Conservation (phyloP, 352 stramenopile species). For the Phytophthora hibernalis region DNA sequence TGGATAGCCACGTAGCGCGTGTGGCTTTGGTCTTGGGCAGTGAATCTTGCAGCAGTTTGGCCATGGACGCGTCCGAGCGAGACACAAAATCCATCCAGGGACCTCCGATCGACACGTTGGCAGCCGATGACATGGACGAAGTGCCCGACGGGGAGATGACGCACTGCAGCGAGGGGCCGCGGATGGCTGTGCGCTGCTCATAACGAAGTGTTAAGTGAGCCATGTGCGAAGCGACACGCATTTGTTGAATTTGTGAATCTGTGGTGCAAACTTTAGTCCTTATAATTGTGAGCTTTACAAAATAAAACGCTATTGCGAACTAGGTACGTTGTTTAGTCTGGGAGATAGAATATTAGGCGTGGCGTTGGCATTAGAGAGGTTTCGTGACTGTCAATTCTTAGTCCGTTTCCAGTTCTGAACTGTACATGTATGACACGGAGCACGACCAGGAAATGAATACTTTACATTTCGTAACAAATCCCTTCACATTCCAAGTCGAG, state of each 20-base stretch:
- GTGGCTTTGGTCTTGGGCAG: constrained; percentile 44
- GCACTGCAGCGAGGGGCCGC: constrained; percentile 1
- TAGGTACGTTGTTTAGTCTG: too few species aligned
- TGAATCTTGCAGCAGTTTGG: constrained; percentile 43
- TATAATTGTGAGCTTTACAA: too few species aligned
- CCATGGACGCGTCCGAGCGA: constrained; percentile 44
- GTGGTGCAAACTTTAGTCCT: too few species aligned
- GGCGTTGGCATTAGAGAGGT: too few species aligned
- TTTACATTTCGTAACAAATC: too few species aligned
- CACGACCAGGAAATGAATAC: too few species aligned
- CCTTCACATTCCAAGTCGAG: too few species aligned
- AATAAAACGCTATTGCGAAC: too few species aligned
- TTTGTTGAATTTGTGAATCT: not conserved
- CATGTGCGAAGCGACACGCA: constrained; percentile 6
- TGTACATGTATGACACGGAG: too few species aligned
- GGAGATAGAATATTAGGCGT: too few species aligned
- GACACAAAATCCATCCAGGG: constrained; percentile 46
- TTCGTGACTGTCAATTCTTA: too few species aligned
- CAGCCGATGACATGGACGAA: constrained; percentile 13
- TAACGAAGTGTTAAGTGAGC: not conserved
- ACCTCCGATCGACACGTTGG: constrained; percentile 30
- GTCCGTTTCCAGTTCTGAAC: too few species aligned
- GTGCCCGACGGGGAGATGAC: not conserved
- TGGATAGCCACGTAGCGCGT: constrained; percentile 35
- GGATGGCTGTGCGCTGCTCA: constrained; percentile 4